Percentiles rank a stretch among this genome's conserved stretches.
These are phyloP conservation scores for Neopestalotiopsis rosae DNA, from an alignment of 2,329 filamentous ascomycete genomes.

Conservation along the genomic window DNA sequence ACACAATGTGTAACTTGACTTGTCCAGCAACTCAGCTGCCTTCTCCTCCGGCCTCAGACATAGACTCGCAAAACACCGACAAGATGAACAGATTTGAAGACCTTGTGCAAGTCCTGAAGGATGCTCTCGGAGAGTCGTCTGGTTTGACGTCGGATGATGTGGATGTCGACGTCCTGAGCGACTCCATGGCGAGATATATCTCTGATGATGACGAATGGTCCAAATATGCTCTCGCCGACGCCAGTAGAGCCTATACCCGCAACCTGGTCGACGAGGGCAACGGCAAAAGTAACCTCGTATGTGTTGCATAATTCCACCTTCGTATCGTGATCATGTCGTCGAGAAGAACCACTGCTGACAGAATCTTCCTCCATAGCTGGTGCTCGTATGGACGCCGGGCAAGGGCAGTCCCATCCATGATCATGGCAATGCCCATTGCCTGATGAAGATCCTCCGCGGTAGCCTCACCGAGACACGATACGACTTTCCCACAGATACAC, in stretches of 20 bases:
- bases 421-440: slow-evolving; percentile 85
- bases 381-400: slow-evolving; percentile 88
- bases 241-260: slow-evolving; percentile 75
- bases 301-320: slow-evolving; percentile 23
- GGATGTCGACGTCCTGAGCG: slow-evolving; percentile 72
- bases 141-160: slow-evolving; percentile 84
- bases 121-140: slow-evolving; percentile 77
- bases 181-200: slow-evolving; percentile 76
- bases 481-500: slow-evolving; percentile 65
- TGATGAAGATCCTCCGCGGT: slow-evolving; percentile 89
- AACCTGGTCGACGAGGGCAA: slow-evolving; percentile 93
- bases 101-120: slow-evolving; percentile 76
- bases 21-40: neutral
- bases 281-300: slow-evolving; percentile 62
- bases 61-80: slow-evolving; percentile 1
- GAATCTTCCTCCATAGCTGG: slow-evolving; percentile 60
- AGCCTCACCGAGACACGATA: slow-evolving; percentile 82
- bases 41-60: slow-evolving; percentile 5
- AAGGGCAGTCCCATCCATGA: slow-evolving; percentile 88
- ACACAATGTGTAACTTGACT: slow-evolving; percentile 7
- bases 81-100: slow-evolving; percentile 63
- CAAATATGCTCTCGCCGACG: slow-evolving; percentile 76
- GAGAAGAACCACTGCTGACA: slow-evolving; percentile 26
- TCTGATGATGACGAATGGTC: slow-evolving; percentile 75
- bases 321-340: neutral